Conservation (phyloP, 2,329 filamentous ascomycete species). For the Aspergillus arachidicola region DNA sequence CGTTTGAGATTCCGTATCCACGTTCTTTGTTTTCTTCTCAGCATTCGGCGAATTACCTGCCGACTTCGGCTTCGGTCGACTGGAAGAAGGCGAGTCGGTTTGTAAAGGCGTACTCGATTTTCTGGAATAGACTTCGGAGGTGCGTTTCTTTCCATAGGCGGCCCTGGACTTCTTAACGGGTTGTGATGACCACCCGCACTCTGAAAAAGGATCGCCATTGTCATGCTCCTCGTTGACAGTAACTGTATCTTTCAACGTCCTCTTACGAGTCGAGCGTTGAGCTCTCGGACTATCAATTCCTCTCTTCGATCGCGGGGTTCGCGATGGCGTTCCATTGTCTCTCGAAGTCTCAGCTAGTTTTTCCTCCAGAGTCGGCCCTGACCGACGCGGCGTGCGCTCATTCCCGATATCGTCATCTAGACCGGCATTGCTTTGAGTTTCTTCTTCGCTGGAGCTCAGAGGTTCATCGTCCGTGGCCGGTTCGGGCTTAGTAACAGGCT, state of each 20-base stretch:
- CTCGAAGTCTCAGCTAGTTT: conserved; percentile 21
- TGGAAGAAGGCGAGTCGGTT: conserved; percentile 14
- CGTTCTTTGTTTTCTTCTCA: conserved; percentile 12
- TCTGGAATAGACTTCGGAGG: conserved; percentile 15
- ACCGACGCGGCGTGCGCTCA: conserved; percentile 1
- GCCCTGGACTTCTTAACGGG: conserved; percentile 18
- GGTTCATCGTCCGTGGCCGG: conserved; percentile 40
- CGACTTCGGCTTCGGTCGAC: conserved; percentile 11
- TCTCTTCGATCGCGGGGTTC: conserved; percentile 5
- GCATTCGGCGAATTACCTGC: conserved; percentile 8
- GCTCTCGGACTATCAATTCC: conserved; percentile 9
- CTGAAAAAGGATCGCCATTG: conserved; percentile 11
- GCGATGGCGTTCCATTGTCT: conserved; percentile 2
- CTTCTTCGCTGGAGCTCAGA: conserved; percentile 37
- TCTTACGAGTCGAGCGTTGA: conserved; percentile 16
- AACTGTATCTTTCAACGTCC: conserved; percentile 14
- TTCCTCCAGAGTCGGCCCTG: conserved; percentile 23
- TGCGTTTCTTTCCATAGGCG: conserved; percentile 20
- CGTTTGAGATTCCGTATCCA: conserved; percentile 10
- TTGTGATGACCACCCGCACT: conserved; percentile 14
- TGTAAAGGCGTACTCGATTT: conserved; percentile 11
- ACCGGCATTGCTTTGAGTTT: conserved; percentile 11
- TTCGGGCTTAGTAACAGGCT: conserved; percentile 14
- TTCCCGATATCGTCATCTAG: conserved; percentile 9
- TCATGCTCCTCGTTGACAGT: neutral